Evolutionary conservation across 164 flowering plant species (phyloP), one percentile per base, ranked within the genome.

Genomic region (Taxillus chinensis): DNA sequence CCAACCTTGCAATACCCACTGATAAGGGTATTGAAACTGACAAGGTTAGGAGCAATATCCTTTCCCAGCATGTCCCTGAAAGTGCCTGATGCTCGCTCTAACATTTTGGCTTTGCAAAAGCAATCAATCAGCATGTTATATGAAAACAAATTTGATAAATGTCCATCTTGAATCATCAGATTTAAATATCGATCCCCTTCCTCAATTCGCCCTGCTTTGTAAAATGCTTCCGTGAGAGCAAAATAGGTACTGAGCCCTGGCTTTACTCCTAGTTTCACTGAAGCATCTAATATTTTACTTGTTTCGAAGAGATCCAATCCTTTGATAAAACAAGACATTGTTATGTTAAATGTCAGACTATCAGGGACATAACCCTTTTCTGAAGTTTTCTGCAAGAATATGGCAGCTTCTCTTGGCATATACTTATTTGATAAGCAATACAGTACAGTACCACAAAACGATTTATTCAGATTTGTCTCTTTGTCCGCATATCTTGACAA

Each of bases 21-120:
- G n/a, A 93, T 83, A 53, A 93, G 82, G 46, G 84, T 85, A 71
- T 93, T 93, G 66, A 80, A 88, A 67, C 97, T 88, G 49, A 89
- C 86, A 68, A 93, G 80, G 67, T 73, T 88, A 1, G 97, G 95
- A 58, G 55, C n/a, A 58, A 88, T 64, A 59, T 81, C 85, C 55
- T 64, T 83, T 73, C 64, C 52, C 61, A n/a, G 50, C 96, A 90
- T 90, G 57, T 73, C 79, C 39, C 41, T 52, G 41, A 88, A 82
- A 54, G 63, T 57, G 39, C 76, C 70, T 51, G 63, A 61, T 46
- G 92, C 97, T 66, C 66, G 81, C 39, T 85, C 79, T 74, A 83
- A 75, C 84, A 82, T 70, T 45, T 72, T 71, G 14, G 77, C 78
- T 67, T 82, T 84, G 65, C 79, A 77, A 56, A 88, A 84, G 73